Percentiles rank a stretch among this genome's conserved stretches.
These are phyloP conservation scores for Phytopythium montanum DNA, from an alignment of 352 stramenopile species.

Conservation along the genomic window DNA sequence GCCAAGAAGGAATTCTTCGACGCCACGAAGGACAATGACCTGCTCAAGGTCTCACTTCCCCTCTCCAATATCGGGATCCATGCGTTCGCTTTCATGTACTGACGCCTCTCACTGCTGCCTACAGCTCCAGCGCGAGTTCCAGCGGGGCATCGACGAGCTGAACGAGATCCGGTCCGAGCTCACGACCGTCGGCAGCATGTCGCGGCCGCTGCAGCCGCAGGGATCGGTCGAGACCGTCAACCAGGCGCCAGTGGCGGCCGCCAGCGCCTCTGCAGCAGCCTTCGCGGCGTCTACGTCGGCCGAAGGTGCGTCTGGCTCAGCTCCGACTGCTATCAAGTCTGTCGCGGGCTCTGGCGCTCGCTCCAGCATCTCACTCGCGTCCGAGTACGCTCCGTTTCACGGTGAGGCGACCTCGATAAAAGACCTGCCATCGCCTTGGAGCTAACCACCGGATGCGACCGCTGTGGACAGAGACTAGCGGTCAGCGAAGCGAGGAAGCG, in stretches of 20 bases:
- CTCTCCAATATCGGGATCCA: too few relatives aligned
- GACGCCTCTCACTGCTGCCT: neutral
- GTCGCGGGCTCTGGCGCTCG: constrained; percentile 6
- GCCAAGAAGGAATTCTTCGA: constrained; percentile 86
- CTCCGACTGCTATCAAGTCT: neutral
- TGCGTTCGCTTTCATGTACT: neutral
- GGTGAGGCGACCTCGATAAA: constrained; percentile 7
- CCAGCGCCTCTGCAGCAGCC: neutral
- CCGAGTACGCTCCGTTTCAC: constrained; percentile 16
- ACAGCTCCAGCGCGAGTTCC: constrained; percentile 70
- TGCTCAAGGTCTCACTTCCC: constrained; percentile 72
- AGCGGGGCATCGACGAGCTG: constrained; percentile 72
- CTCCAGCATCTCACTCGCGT: constrained; percentile 42
- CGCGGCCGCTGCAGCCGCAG: constrained; percentile 42
- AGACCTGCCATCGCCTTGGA: neutral
- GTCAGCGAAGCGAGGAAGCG: constrained; percentile 31
- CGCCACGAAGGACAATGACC: constrained; percentile 73
- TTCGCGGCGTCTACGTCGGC: neutral
- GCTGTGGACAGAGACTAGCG: constrained; percentile 4
- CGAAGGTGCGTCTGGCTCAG: neutral
- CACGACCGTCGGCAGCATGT: constrained; percentile 65
- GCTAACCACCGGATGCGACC: neutral
- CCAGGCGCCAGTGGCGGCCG: constrained; percentile 4
- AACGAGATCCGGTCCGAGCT: constrained; percentile 79
- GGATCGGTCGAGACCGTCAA: constrained; percentile 11